Percentiles rank a stretch among this genome's conserved stretches.
Evolutionary conservation across 192 early-diverging fungal genomes (phyloP).

Genomic region (Backusella parvicylindrica): DNA sequence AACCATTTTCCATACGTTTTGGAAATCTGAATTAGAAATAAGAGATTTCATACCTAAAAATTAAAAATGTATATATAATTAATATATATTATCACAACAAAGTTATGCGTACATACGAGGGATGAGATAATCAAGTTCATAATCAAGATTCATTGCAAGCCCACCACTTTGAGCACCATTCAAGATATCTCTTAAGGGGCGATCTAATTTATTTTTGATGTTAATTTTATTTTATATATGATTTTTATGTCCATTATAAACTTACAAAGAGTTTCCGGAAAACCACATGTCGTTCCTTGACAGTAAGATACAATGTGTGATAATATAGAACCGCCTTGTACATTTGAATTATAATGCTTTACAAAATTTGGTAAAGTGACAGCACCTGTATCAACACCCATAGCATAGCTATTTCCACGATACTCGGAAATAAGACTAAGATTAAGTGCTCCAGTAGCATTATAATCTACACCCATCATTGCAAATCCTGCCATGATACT

Average conservation of each 20-base stretch:
- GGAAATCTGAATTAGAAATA: neutral
- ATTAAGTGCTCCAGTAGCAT: slow-evolving; percentile 18
- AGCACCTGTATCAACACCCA: slow-evolving; percentile 46
- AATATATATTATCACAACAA: neutral
- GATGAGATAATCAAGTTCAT: slow-evolving; percentile 44
- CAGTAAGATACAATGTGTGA: slow-evolving; percentile 33
- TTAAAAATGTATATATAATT: neutral
- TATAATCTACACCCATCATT: slow-evolving; percentile 35
- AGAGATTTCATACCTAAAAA: neutral
- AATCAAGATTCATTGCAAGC: slow-evolving; percentile 39
- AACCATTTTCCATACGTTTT: slow-evolving; percentile 11
- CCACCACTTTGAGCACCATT: slow-evolving; percentile 56
- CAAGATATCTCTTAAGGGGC: slow-evolving; percentile 18
- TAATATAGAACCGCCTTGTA: slow-evolving; percentile 41
- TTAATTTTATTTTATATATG: neutral
- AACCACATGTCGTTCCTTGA: neutral
- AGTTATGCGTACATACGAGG: neutral
- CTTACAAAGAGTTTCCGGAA: neutral
- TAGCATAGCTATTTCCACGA: slow-evolving; percentile 48
- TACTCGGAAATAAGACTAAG: slow-evolving; percentile 38
- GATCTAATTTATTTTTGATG: neutral
- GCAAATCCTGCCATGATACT: slow-evolving; percentile 55
- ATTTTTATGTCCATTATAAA: neutral
- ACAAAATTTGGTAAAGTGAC: slow-evolving; percentile 47
- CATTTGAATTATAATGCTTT: slow-evolving; percentile 30